These are phyloP conservation scores for Phlebiopsis gigantea DNA, from an alignment of 768 basidiomycete species.

Conservation along the genomic window DNA sequence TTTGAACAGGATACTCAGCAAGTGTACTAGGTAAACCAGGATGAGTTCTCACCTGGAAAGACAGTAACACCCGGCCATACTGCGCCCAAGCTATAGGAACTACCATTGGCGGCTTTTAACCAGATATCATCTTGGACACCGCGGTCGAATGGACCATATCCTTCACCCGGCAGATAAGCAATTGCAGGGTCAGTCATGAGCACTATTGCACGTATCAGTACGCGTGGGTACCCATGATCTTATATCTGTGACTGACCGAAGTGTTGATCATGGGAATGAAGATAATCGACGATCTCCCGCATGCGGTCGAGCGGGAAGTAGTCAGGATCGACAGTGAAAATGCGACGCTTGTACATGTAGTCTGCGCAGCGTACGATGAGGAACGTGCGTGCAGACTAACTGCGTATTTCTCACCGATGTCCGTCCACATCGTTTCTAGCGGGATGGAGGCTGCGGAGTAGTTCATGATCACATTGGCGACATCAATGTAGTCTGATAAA, in stretches of 20 bases:
- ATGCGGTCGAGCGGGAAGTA: conserved; percentile 62
- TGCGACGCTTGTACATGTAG: conserved; percentile 63
- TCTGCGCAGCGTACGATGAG: conserved; percentile 32
- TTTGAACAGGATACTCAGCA: background rate
- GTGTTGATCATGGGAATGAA: conserved; percentile 55
- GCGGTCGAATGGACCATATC: conserved; percentile 49
- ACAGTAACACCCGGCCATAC: conserved; percentile 67
- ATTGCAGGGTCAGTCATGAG: conserved; percentile 75
- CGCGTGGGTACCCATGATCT: background rate
- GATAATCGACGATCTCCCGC: conserved; percentile 58
- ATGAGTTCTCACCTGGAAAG: conserved; percentile 30
- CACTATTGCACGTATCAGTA: conserved; percentile 32
- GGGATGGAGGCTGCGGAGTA: conserved; percentile 60
- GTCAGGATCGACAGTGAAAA: conserved; percentile 64
- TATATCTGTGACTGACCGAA: conserved; percentile 36
- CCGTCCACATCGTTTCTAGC: conserved; percentile 77
- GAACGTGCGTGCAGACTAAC: background rate
- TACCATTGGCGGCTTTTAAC: conserved; percentile 60
- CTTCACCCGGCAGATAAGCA: conserved; percentile 40
- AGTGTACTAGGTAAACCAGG: background rate
- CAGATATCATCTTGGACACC: conserved; percentile 51
- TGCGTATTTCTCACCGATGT: conserved; percentile 45
- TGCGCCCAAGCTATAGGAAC: conserved; percentile 43
- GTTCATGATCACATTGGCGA: conserved; percentile 55
- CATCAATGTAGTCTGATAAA: conserved; percentile 50